phyloP scores from a whole-genome alignment of 176 grass and related monocot genomes.

The Eleusine indica region DNA sequence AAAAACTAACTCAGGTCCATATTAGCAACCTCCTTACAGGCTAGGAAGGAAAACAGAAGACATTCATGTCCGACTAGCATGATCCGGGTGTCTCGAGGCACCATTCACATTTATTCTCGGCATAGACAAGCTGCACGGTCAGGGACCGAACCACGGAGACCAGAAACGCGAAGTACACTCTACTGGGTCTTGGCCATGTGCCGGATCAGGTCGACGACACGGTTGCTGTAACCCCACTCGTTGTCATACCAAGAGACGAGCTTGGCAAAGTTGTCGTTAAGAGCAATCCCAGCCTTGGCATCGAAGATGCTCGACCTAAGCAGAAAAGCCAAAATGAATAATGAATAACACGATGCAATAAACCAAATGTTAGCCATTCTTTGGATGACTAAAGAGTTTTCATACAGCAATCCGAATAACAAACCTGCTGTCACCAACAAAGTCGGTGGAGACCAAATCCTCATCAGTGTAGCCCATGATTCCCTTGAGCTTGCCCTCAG shows the following conservation, averaged over 20 bases:
- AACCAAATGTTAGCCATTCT: too few relatives aligned
- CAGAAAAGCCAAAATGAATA: not conserved
- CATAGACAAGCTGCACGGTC: conserved; percentile 36
- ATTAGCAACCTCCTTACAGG: conserved; percentile 36
- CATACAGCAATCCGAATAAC: not conserved
- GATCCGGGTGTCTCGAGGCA: not conserved
- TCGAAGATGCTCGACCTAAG: conserved; percentile 89
- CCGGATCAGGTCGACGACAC: conserved; percentile 73
- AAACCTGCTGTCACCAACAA: conserved; percentile 83
- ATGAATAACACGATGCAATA: not conserved
- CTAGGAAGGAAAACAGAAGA: conserved; percentile 25
- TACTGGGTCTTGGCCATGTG: conserved; percentile 67
- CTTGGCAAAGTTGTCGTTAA: conserved; percentile 74
- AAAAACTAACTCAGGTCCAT: not conserved
- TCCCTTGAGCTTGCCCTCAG: conserved; percentile 81
- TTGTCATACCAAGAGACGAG: conserved; percentile 85
- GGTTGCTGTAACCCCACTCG: conserved; percentile 93
- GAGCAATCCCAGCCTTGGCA: conserved; percentile 82
- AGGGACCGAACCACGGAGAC: not conserved
- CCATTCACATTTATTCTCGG: conserved; percentile 63
- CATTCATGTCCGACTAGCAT: conserved; percentile 36
- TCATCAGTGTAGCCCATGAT: conserved; percentile 85
- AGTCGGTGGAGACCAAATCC: conserved; percentile 81
- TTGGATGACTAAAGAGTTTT: too few relatives aligned
- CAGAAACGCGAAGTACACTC: not conserved